These are phyloP conservation scores for Copromyces sp. DNA, from an alignment of 495 filamentous ascomycete genomes.

Conservation along the genomic window DNA sequence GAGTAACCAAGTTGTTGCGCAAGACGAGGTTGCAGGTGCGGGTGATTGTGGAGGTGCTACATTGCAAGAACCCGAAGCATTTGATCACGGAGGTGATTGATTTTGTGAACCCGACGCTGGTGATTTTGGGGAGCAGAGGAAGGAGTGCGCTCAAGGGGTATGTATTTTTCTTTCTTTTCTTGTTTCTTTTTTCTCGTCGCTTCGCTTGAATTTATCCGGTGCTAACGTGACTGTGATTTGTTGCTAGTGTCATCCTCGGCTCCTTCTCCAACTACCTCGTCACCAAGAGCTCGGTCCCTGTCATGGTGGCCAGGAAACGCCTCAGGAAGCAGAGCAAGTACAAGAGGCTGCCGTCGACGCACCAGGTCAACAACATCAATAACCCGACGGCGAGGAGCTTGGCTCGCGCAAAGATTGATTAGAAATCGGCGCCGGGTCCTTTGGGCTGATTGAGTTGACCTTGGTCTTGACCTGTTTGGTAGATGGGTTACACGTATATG, in stretches of 20 bases:
- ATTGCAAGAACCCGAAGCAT: conserved; percentile 91
- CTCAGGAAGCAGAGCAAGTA: conserved; percentile 66
- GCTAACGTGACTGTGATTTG: background rate
- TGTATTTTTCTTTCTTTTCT: conserved; percentile 19
- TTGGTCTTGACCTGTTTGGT: background rate
- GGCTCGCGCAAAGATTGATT: conserved; percentile 57
- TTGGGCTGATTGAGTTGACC: background rate
- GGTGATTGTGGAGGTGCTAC: conserved; percentile 88
- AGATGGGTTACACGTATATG: background rate
- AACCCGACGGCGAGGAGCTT: conserved; percentile 53
- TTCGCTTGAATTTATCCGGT: background rate
- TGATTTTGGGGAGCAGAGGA: conserved; percentile 83
- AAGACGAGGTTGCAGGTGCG: conserved; percentile 87
- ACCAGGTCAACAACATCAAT: conserved; percentile 62
- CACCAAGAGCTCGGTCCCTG: conserved; percentile 89
- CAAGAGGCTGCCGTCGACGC: conserved; percentile 44
- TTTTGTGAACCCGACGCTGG: conserved; percentile 79
- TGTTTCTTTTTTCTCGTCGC: background rate
- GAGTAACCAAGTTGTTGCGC: conserved; percentile 71
- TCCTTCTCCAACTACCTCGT: conserved; percentile 97
- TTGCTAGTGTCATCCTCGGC: conserved; percentile 68
- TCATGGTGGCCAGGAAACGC: conserved; percentile 82
- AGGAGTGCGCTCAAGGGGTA: conserved; percentile 89
- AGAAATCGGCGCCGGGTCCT: conserved; percentile 8
- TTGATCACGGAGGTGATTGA: conserved; percentile 88